Conservation (phyloP, 306 rosid genomes). For the Pterocarpus santalinus region DNA sequence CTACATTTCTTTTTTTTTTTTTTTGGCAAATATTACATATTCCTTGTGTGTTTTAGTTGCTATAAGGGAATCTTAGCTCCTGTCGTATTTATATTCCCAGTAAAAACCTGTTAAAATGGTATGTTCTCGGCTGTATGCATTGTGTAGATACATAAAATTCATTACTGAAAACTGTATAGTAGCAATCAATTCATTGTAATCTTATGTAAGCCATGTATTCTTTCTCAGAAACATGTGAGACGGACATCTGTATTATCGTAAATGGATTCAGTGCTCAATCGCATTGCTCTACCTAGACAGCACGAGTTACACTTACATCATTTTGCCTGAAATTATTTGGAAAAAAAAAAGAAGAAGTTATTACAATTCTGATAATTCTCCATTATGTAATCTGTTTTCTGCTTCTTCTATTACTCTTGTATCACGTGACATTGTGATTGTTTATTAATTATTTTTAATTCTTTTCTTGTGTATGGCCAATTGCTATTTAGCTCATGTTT, state of each 20-base stretch:
- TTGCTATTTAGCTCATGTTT: constrained; percentile 14
- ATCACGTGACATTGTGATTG: constrained; percentile 18
- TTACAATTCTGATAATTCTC: constrained; percentile 14
- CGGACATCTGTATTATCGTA: not conserved
- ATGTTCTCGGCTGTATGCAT: constrained; percentile 33
- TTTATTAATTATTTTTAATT: not conserved
- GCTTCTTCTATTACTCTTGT: constrained; percentile 1
- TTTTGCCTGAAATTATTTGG: not conserved
- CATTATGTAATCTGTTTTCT: constrained; percentile 23
- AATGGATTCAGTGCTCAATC: constrained; percentile 32
- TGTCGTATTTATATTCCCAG: constrained; percentile 35
- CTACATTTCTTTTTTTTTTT: constrained; percentile 10
- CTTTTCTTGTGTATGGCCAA: not conserved
- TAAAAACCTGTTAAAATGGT: constrained; percentile 33
- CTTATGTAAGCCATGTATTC: constrained; percentile 42
- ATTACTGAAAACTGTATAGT: constrained; percentile 41
- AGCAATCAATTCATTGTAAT: constrained; percentile 39
- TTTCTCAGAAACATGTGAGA: constrained; percentile 13
- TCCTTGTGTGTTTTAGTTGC: constrained; percentile 52
- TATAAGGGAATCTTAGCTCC: constrained; percentile 4
- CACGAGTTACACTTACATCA: not conserved
- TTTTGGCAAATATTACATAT: constrained; percentile 43
- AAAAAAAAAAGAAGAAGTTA: not conserved
- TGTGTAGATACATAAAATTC: constrained; percentile 36
- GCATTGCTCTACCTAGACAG: constrained; percentile 12